Evolutionary conservation across 169 alveolate species (phyloP).

Genomic region (Perkinsus olseni): DNA sequence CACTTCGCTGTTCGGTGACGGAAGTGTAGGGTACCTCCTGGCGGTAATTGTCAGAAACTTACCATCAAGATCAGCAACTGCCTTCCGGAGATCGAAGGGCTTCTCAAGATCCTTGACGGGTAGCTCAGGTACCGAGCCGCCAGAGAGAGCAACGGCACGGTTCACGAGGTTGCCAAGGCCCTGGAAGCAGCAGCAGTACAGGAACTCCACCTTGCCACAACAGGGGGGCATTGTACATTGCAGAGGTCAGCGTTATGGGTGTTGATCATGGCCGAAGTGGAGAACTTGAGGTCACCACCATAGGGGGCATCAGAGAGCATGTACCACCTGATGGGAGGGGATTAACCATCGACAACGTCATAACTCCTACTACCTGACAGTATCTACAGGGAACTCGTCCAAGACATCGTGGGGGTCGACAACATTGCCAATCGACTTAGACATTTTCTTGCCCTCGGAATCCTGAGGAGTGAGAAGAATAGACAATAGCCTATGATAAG

Average conservation of each 20-base stretch:
- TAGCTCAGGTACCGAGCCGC: conserved; percentile 20
- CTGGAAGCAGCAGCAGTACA: not conserved
- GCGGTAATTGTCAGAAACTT: no score
- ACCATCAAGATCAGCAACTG: conserved; percentile 33
- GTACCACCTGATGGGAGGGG: conserved; percentile 25
- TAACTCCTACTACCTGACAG: conserved; percentile 1
- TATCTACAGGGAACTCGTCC: conserved; percentile 25
- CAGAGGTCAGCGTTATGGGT: not conserved
- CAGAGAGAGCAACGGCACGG: conserved; percentile 45
- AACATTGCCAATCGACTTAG: conserved; percentile 72
- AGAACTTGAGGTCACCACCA: conserved; percentile 3
- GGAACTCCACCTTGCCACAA: not conserved
- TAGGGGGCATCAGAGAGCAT: conserved; percentile 28
- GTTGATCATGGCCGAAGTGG: conserved; percentile 21
- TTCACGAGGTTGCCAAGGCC: conserved; percentile 53
- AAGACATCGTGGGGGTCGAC: conserved; percentile 33
- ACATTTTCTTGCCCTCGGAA: conserved; percentile 86
- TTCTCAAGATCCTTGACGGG: conserved; percentile 23
- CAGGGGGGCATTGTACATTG: not conserved
- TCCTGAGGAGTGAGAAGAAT: no score
- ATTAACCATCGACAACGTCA: not conserved
- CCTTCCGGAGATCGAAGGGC: conserved; percentile 57
- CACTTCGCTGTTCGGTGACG: not conserved
- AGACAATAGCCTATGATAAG: not conserved
- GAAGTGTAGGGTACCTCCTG: no score